These are phyloP conservation scores for Parafenestella ontariensis DNA, from an alignment of 2,329 filamentous ascomycete species.

Conservation along the genomic window DNA sequence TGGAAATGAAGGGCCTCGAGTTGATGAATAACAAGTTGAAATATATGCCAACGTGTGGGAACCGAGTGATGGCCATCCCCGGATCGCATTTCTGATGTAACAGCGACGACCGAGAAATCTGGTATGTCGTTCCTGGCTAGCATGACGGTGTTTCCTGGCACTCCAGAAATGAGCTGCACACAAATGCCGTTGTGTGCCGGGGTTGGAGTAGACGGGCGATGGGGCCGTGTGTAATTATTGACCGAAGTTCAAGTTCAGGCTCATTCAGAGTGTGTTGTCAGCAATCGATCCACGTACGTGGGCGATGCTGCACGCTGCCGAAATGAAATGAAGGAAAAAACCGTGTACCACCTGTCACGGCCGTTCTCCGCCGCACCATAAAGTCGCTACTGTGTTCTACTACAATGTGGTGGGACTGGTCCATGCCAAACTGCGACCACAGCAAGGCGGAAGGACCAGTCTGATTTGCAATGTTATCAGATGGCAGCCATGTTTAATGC, in stretches of 20 bases:
- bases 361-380: constrained; percentile 6
- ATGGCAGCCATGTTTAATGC: constrained; percentile 22
- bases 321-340: constrained; percentile 48
- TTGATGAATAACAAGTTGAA: constrained; percentile 34
- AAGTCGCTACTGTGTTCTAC: constrained; percentile 19
- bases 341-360: constrained; percentile 41
- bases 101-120: constrained; percentile 22
- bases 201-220: constrained; percentile 30
- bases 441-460: constrained; percentile 20
- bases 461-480: constrained; percentile 21
- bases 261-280: constrained; percentile 47
- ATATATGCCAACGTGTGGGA: constrained; percentile 32
- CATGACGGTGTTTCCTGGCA: constrained; percentile 32
- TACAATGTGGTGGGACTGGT: constrained; percentile 25
- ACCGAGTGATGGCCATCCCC: constrained; percentile 21
- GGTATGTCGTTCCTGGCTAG: constrained; percentile 35
- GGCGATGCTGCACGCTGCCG: constrained; percentile 48
- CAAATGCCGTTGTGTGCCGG: constrained; percentile 33
- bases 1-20: constrained; percentile 23
- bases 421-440: constrained; percentile 23
- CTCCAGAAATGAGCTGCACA: constrained; percentile 29
- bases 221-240: constrained; percentile 37
- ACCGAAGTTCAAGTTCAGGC: constrained; percentile 46
- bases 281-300: constrained; percentile 42
- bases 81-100: constrained; percentile 27